Evolutionary conservation across 441 rosid species (phyloP).

Genomic region (Gossypium laxum): DNA sequence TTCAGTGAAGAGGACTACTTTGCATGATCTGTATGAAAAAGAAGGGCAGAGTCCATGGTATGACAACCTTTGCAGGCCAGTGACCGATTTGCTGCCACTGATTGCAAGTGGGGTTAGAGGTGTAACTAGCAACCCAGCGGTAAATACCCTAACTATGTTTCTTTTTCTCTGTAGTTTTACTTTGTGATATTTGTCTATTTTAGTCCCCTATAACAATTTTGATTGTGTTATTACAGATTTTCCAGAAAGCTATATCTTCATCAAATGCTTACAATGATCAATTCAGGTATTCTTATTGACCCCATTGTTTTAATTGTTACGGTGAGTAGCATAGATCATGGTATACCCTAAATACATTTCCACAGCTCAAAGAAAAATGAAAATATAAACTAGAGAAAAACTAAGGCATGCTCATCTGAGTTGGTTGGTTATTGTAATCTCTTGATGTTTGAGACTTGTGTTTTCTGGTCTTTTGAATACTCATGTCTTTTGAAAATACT

Average conservation of each 20-base stretch:
- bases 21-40: conserved; percentile 79
- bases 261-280: conserved; percentile 93
- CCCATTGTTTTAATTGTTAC: background rate
- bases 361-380: background rate
- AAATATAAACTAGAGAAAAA: background rate
- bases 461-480: background rate
- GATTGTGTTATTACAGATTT: conserved; percentile 52
- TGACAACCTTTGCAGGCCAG: conserved; percentile 92
- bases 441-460: background rate
- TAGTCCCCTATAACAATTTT: conserved; percentile 8
- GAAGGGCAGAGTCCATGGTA: conserved; percentile 99
- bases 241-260: conserved; percentile 92
- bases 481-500: background rate
- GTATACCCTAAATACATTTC: background rate
- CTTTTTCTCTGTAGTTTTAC: conserved; percentile 3
- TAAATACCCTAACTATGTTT: conserved; percentile 20
- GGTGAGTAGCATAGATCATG: background rate
- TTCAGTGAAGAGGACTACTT: conserved; percentile 50
- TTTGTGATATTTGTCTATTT: background rate
- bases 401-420: conserved; percentile 7
- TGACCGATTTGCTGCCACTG: conserved; percentile 79
- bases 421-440: background rate
- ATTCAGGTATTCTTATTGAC: conserved; percentile 47
- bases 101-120: conserved; percentile 87
- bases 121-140: conserved; percentile 98